phyloP scores from a whole-genome alignment of 306 rosid species.

The Parietaria judaica region DNA sequence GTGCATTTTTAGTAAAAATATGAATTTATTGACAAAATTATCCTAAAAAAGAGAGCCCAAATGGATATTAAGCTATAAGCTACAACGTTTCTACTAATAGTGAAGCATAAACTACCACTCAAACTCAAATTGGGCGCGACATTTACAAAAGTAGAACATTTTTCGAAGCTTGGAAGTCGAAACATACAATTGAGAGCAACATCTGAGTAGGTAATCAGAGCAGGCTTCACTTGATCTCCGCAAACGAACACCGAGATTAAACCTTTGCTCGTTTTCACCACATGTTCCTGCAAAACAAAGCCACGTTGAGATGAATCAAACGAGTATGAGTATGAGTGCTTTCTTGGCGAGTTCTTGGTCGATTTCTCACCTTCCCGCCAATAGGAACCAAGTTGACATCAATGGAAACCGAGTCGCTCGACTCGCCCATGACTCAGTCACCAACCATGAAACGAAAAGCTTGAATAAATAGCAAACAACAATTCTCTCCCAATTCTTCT shows the following conservation, averaged over 20 bases:
- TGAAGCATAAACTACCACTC: not conserved
- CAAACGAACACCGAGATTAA: constrained; percentile 66
- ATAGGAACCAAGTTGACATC: constrained; percentile 67
- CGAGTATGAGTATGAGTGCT: constrained; percentile 2
- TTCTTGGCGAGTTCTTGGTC: constrained; percentile 1
- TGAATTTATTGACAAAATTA: no score
- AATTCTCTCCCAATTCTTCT: constrained; percentile 10
- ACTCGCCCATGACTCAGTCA: constrained; percentile 47
- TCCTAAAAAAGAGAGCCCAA: no score
- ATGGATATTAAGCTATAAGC: not conserved
- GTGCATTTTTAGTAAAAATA: no score
- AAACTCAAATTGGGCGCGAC: no score
- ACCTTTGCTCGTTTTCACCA: constrained; percentile 78
- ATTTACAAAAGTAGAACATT: no score
- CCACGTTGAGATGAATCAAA: constrained; percentile 1
- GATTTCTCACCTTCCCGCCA: constrained; percentile 56
- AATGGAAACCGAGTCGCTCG: constrained; percentile 66
- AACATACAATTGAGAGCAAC: constrained; percentile 75
- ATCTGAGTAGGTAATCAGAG: constrained; percentile 76
- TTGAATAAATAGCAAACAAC: not conserved
- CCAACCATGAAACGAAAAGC: constrained; percentile 1
- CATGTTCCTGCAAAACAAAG: constrained; percentile 40
- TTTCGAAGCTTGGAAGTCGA: no score
- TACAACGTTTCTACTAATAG: not conserved
- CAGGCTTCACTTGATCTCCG: constrained; percentile 86